These are phyloP conservation scores for Neoboletus brunneissimus DNA, from an alignment of 768 basidiomycete genomes.

Conservation along the genomic window DNA sequence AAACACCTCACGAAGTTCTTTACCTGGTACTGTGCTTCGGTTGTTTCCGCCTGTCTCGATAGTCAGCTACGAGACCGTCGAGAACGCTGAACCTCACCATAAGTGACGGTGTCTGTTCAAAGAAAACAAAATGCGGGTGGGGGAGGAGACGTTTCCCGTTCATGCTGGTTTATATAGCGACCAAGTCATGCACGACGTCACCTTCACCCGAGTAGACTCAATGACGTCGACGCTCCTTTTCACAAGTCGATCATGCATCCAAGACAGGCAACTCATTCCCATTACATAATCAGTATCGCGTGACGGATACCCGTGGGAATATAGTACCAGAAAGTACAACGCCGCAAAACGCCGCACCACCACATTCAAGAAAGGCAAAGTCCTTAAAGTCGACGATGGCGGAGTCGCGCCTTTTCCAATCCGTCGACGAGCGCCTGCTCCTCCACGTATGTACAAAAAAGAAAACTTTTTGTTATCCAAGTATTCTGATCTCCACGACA, in stretches of 20 bases:
- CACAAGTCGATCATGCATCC: background rate
- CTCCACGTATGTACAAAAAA: constrained; percentile 15
- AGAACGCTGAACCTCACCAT: constrained; percentile 9
- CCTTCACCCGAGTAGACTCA: background rate
- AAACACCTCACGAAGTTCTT: rapidly evolving
- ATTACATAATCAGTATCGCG: background rate
- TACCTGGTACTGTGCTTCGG: constrained; percentile 27
- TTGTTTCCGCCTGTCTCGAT: constrained; percentile 15
- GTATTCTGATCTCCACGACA: background rate
- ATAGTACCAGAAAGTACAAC: no score
- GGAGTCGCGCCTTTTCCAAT: constrained; percentile 23
- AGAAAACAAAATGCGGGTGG: background rate
- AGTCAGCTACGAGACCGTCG: constrained; percentile 1
- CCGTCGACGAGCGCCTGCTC: constrained; percentile 22
- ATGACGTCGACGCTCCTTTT: constrained; percentile 22
- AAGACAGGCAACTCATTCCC: background rate
- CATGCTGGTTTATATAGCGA: constrained; percentile 17
- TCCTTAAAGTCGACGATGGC: constrained; percentile 12
- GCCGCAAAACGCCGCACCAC: no score
- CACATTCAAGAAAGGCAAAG: no score
- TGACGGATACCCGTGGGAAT: constrained; percentile 1
- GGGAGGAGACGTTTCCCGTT: background rate
- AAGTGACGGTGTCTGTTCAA: background rate
- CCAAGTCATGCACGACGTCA: constrained; percentile 22
- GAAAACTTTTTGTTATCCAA: background rate